These are phyloP conservation scores for Blastobotrys arbuscula DNA, from an alignment of 1,139 yeast species.

Conservation along the genomic window DNA sequence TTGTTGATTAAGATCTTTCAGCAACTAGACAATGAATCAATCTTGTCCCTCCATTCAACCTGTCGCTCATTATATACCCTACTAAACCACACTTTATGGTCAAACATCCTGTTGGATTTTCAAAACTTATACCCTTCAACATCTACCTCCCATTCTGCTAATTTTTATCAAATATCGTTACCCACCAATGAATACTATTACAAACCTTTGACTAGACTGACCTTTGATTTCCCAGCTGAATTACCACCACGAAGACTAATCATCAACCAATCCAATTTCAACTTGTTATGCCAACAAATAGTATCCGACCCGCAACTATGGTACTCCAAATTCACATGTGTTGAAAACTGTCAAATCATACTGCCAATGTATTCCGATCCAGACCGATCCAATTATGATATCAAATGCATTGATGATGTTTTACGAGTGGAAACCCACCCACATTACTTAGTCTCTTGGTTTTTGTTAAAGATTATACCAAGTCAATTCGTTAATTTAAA, in stretches of 20 bases:
- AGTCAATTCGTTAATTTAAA: background rate
- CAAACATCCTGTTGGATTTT: conserved; percentile 1
- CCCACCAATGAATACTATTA: background rate
- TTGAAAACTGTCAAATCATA: background rate
- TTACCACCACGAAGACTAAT: background rate
- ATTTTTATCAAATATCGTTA: background rate
- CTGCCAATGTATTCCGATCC: conserved; percentile 4
- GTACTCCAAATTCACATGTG: background rate
- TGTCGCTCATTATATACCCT: conserved; percentile 4
- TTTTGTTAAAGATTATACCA: conserved; percentile 5
- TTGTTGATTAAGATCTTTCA: conserved; percentile 1
- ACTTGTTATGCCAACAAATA: background rate
- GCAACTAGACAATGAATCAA: background rate
- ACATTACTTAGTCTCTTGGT: conserved; percentile 9
- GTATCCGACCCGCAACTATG: background rate
- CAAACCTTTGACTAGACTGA: background rate
- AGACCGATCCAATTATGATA: conserved; percentile 2
- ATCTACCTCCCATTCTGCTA: background rate
- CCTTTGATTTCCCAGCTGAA: background rate
- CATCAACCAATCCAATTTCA: background rate
- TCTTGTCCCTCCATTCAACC: background rate
- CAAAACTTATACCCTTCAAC: background rate
- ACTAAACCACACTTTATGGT: conserved; percentile 5
- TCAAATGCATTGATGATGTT: conserved; percentile 2
- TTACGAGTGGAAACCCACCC: background rate